These are phyloP conservation scores for Colletotrichum simmondsii DNA, from an alignment of 2,329 filamentous ascomycete genomes.

Conservation along the genomic window DNA sequence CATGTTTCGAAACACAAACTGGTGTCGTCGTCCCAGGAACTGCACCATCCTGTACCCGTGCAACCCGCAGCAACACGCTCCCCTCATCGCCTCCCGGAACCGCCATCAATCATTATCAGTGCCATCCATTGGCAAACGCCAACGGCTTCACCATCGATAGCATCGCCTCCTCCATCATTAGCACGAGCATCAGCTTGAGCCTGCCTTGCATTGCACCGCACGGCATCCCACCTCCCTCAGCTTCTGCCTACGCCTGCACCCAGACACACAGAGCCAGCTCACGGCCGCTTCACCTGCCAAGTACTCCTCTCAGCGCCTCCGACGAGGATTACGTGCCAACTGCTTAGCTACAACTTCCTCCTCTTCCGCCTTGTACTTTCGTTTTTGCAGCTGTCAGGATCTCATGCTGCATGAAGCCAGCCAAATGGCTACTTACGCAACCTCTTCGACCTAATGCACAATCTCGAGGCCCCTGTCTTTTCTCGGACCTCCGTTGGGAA, in stretches of 20 bases:
- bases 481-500: slow-evolving; percentile 34
- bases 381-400: slow-evolving; percentile 24
- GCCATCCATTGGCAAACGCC: neutral
- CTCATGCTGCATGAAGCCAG: slow-evolving; percentile 17
- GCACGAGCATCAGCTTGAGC: neutral
- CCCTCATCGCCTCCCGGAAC: neutral
- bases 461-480: slow-evolving; percentile 29
- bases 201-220: neutral
- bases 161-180: neutral
- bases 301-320: neutral
- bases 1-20: slow-evolving; percentile 31
- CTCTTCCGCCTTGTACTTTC: neutral
- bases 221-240: neutral
- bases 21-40: slow-evolving; percentile 31
- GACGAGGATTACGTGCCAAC: slow-evolving; percentile 5
- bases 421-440: neutral
- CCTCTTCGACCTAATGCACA: slow-evolving; percentile 14
- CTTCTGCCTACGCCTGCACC: slow-evolving; percentile 5
- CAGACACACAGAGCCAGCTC: slow-evolving; percentile 11
- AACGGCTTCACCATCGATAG: slow-evolving; percentile 3
- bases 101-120: neutral
- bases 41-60: slow-evolving; percentile 26
- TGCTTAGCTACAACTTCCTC: neutral
- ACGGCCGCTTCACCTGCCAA: slow-evolving; percentile 7
- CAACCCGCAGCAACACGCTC: slow-evolving; percentile 18